phyloP scores from a whole-genome alignment of 2,329 filamentous ascomycete genomes.

The Trichoderma afroharzianum region DNA sequence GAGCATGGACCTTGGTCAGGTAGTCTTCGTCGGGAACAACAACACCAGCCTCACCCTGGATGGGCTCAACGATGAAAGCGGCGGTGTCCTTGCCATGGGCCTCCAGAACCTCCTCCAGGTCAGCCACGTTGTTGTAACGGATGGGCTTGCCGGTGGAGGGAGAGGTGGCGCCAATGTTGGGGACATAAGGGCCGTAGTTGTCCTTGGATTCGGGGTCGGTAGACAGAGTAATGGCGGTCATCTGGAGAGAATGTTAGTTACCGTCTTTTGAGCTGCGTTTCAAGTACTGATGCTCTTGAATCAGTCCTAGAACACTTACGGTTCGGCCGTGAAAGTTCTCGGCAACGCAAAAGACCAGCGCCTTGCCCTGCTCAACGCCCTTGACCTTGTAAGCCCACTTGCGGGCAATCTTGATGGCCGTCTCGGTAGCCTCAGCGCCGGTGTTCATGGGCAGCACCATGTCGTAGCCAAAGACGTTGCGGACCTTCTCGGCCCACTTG shows the following conservation, averaged over 20 bases:
- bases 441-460: constrained; percentile 99
- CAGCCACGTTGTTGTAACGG: constrained; percentile 79
- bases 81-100: constrained; percentile 80
- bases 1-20: constrained; percentile 70
- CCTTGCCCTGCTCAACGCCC: constrained; percentile 78
- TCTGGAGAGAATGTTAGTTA: constrained; percentile 44
- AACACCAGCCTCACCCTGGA: constrained; percentile 95
- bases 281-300: not conserved
- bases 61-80: constrained; percentile 92
- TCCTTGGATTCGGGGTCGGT: constrained; percentile 92
- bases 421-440: constrained; percentile 93
- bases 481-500: constrained; percentile 89
- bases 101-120: constrained; percentile 75
- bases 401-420: constrained; percentile 88
- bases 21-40: constrained; percentile 92
- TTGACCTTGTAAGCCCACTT: constrained; percentile 99
- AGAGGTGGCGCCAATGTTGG: constrained; percentile 73
- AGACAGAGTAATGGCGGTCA: constrained; percentile 92
- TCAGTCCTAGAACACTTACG: constrained; percentile 50
- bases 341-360: constrained; percentile 75
- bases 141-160: constrained; percentile 74
- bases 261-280: not conserved
- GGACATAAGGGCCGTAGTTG: constrained; percentile 95
- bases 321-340: constrained; percentile 98
- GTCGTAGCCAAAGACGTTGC: constrained; percentile 85